A percentile compares a stretch with the other conserved stretches of the same genome.
These are phyloP conservation scores for Colletotrichum sp. DNA, from an alignment of 2,329 filamentous ascomycete species.

Conservation along the genomic window DNA sequence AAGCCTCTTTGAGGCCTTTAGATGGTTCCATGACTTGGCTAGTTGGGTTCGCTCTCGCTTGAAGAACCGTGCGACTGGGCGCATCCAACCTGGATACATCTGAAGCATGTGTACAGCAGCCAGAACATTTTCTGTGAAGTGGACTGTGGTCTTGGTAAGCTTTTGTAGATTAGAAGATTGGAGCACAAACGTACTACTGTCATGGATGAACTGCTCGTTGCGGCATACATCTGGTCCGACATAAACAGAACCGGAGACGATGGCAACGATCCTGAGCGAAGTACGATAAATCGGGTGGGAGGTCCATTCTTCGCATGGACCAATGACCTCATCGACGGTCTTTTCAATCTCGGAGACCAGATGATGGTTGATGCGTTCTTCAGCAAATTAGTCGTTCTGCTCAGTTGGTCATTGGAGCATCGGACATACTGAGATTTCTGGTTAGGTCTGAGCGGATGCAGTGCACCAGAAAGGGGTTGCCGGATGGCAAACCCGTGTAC, in stretches of 20 bases:
- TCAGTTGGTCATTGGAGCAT: background rate
- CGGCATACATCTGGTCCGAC: conserved; percentile 46
- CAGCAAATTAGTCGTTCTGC: background rate
- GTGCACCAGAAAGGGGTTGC: conserved; percentile 1
- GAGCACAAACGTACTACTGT: conserved; percentile 44
- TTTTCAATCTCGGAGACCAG: background rate
- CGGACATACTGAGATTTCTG: background rate
- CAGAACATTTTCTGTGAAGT: conserved; percentile 1
- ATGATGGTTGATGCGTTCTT: background rate
- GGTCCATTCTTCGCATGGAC: conserved; percentile 39
- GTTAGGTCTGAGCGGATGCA: conserved; percentile 8
- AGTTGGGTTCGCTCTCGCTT: background rate
- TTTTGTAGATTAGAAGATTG: conserved; percentile 28
- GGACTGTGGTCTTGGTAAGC: conserved; percentile 16
- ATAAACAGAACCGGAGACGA: conserved; percentile 47
- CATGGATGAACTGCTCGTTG: conserved; percentile 43
- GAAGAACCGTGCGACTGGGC: background rate
- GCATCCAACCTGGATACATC: background rate
- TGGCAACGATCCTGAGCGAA: conserved; percentile 45
- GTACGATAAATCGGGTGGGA: conserved; percentile 35
- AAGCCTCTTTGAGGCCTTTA: background rate
- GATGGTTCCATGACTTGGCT: background rate
- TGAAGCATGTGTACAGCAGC: background rate
- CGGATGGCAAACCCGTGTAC: conserved; percentile 3
- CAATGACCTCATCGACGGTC: conserved; percentile 33